A percentile compares a stretch with the other conserved stretches of the same genome.
These are phyloP conservation scores for Laguncularia racemosa DNA, from an alignment of 345 rosid species.

Conservation along the genomic window DNA sequence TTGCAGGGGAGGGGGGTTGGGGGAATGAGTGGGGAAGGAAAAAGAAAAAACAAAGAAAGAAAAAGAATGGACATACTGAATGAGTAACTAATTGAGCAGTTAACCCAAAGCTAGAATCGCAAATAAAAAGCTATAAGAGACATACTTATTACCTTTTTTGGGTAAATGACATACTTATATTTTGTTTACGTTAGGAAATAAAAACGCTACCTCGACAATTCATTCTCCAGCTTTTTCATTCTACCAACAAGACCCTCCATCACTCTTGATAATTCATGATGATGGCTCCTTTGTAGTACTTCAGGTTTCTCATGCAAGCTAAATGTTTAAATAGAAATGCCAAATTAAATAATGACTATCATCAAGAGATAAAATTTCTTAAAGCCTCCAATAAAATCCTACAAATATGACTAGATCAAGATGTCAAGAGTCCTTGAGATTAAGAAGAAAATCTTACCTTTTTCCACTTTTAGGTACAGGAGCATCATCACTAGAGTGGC, in stretches of 20 bases:
- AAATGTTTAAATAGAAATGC: background rate
- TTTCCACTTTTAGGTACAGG: constrained; percentile 24
- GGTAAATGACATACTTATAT: too few relatives aligned
- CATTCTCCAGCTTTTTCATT: constrained; percentile 53
- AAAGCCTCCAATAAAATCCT: background rate
- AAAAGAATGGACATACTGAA: background rate
- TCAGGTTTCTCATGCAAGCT: constrained; percentile 39
- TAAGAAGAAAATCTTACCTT: constrained; percentile 37
- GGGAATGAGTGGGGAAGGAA: too few relatives aligned
- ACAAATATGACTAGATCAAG: too few relatives aligned
- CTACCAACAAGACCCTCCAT: constrained; percentile 53
- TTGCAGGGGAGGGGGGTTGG: too few relatives aligned
- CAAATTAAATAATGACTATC: constrained; percentile 1
- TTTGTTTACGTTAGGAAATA: background rate
- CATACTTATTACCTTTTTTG: too few relatives aligned
- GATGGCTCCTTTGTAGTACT: constrained; percentile 31
- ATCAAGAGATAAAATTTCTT: constrained; percentile 1
- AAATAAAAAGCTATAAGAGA: background rate
- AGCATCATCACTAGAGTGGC: constrained; percentile 22
- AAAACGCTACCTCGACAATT: constrained; percentile 41
- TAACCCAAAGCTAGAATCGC: background rate
- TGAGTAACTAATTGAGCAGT: background rate
- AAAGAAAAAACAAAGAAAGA: background rate
- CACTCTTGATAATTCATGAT: constrained; percentile 47
- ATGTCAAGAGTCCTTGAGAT: background rate